Percentiles rank a stretch among this genome's conserved stretches.
Conservation (phyloP, 2,329 filamentous ascomycete species). For the Tolypocladium cylindrosporum region DNA sequence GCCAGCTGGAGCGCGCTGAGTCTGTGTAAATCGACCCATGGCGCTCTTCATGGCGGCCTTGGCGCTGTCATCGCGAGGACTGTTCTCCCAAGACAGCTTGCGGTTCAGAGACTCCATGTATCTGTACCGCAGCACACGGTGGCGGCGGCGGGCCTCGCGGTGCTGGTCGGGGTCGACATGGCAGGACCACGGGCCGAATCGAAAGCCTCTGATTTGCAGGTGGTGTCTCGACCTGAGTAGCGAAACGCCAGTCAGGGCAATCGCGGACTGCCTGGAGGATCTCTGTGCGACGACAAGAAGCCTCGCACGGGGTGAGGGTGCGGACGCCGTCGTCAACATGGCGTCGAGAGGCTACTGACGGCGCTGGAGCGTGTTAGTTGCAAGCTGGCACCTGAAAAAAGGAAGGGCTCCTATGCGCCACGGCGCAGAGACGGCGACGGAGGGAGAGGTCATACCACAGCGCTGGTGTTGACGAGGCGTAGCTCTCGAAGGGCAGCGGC, state of each 20-base stretch:
- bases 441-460: background rate
- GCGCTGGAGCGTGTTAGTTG: background rate
- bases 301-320: background rate
- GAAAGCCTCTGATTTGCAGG: slow-evolving; percentile 30
- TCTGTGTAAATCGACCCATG: slow-evolving; percentile 23
- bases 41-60: slow-evolving; percentile 29
- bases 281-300: background rate
- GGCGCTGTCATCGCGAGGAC: slow-evolving; percentile 20
- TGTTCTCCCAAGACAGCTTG: slow-evolving; percentile 35
- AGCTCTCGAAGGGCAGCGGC: background rate
- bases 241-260: background rate
- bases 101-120: slow-evolving; percentile 34
- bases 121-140: slow-evolving; percentile 32
- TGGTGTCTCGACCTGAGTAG: background rate
- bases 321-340: slow-evolving; percentile 1
- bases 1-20: slow-evolving; percentile 21
- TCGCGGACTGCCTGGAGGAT: background rate
- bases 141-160: slow-evolving; percentile 33
- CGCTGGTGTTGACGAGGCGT: background rate
- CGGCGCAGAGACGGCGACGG: background rate
- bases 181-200: slow-evolving; percentile 37
- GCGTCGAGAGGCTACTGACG: background rate
- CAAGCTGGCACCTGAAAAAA: background rate
- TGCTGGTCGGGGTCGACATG: slow-evolving; percentile 29
- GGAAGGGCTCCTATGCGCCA: background rate